Evolutionary conservation across 257 asterid species (phyloP), one percentile per base, ranked within the genome.

Genomic region (Pogostemon cablin): DNA sequence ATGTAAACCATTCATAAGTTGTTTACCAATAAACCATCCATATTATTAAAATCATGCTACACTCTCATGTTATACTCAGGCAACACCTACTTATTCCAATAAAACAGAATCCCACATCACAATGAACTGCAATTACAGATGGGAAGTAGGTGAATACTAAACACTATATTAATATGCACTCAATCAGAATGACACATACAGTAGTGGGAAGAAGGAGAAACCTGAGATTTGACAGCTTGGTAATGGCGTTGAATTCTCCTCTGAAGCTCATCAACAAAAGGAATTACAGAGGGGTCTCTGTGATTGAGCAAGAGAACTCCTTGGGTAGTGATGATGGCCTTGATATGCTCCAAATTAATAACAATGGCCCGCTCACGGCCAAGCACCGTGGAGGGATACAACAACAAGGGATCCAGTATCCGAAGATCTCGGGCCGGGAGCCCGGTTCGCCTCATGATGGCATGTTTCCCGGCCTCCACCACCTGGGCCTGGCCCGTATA

Each of bases 401-500:
- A 91, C 43, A 95, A 69, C 0, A 87, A 82, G 7, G 99, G 98
- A 65, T 95, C 99, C 5, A 95, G 86, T 10, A 95, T 95, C 8
- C 99, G 84, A 49, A 95, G 91, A 82, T 95, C 99, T 6, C 98
- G 96, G 15, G 96, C 98, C 44, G 99, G 98, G 4, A 95, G 88
- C 2, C 99, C 99, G 47, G 99, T 95, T 41, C 93, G 95, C 60
- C 91, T 79, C 97, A 95, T 91, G 81, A 95, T 91, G 34, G 95
- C 90, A 70, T 95, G 98, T 68, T 95, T 95, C 1, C 99, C 99
- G 43, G 75, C 98, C 85, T 91, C 98, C 61, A 82, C 90, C 9
- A 85, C 88, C 68, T 89, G 93, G 3, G 90, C 85, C 69, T 89
- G 90, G 17, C 99, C 99, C n/a, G 87, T 78, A 2, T 96, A 86